Evolutionary conservation across 495 filamentous ascomycete species (phyloP), one percentile per base, ranked within the genome.

Genomic region (Talaromyces thailandensis): DNA sequence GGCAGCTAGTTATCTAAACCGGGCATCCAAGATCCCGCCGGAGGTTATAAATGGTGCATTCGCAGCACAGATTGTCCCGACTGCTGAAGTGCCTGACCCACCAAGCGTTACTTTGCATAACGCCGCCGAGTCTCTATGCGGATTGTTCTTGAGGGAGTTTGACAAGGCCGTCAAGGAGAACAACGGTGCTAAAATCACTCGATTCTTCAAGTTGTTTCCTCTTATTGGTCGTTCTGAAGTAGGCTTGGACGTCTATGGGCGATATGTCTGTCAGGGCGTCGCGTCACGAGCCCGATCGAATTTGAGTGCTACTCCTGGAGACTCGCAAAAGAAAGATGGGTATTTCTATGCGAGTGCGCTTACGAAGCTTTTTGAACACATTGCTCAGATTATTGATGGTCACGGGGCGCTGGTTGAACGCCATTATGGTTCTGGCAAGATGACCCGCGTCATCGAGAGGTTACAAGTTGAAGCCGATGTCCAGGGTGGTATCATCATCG

Each of bases 201-300:
- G 94, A 58, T 98, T 98, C 73, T 98, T 98, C 76, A 98, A 98
- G 76, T 75, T 98, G 51, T 98, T 98, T 69, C 94, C 94, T 24
- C 79, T 98, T 3, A 96, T 98, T 69, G 94, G 91, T 25, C 86
- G 91, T 67, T 88, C 88, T 2, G 89, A 97, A 62, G 88, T 91
- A 8, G 94, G 94, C 4, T 71, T 98, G 56, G 93, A 98, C 75
- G 91, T 95, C 3, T 98, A 98, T 74, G 93, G 93, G 1, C 82
- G 86, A 61, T 98, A 98, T 71, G 92, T 98, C 40, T 98, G 94
- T 68, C 87, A 93, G 71, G 93, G 94, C 9, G 91, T 98, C 57
- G 90, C 93, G 16, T 82, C 84, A 37, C 82, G 87, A 61, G 94
- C 95, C 31, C 85, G 94, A 52, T 81, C 84, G 55, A 92, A 89